A percentile compares a stretch with the other conserved stretches of the same genome.
phyloP scores from a whole-genome alignment of 164 flowering plant genomes.

The Cinnamomum chago region DNA sequence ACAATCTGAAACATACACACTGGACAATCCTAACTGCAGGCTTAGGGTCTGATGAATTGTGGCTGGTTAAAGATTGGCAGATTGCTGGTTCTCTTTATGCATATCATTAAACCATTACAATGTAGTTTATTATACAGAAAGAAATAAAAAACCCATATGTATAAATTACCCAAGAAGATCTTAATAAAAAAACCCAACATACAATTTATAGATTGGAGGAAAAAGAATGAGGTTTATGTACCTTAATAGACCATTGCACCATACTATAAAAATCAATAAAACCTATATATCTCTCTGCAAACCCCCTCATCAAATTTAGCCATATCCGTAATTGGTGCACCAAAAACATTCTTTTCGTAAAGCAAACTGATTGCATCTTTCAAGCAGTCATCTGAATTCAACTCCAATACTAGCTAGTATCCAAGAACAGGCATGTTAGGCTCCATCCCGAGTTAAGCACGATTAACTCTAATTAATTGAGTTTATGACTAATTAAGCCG shows the following conservation, averaged over 20 bases:
- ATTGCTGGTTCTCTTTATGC: too few relatives aligned
- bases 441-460: too few relatives aligned
- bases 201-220: background rate
- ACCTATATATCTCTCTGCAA: conserved; percentile 31
- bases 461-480: too few relatives aligned
- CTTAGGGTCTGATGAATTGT: background rate
- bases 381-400: conserved; percentile 29
- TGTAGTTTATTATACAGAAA: background rate
- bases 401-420: conserved; percentile 32
- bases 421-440: background rate
- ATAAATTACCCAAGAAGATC: too few relatives aligned
- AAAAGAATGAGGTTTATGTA: conserved; percentile 4
- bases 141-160: too few relatives aligned
- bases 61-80: background rate
- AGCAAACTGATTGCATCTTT: conserved; percentile 33
- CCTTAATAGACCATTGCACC: conserved; percentile 47
- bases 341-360: conserved; percentile 27
- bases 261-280: conserved; percentile 34
- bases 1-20: too few relatives aligned
- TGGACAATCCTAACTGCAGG: background rate
- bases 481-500: too few relatives aligned
- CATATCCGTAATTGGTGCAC: conserved; percentile 30
- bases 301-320: conserved; percentile 10
- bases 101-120: too few relatives aligned
- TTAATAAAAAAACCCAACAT: too few relatives aligned